Base-by-base conservation (phyloP, 129 eudicot species). In the Deinandra increscens region DNA sequence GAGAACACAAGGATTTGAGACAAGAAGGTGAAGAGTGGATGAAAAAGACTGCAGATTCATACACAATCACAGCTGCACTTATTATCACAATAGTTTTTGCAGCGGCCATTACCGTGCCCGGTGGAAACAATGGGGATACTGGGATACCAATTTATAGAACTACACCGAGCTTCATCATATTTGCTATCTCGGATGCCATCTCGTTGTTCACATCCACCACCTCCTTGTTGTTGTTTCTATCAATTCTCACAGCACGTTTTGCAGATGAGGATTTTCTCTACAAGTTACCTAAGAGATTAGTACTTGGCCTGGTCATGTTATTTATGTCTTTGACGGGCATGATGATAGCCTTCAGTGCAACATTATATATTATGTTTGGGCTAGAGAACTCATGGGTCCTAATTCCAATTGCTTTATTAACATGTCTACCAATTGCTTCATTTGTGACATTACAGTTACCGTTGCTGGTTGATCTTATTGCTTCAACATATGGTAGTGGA, bases 21-120 rank as follows among this genome's bases (percentile, higher is more conserved):
- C 29, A 45, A 44, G 62, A 72, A 34, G 82, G 82, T 1, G 78
- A 79, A 49, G 46, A 79, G 6, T 79, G 82, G 82, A 65, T 79
- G 78, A 79, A 66, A 33, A 54, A 46, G 14, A 79, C 82, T 23
- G 69, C 82, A 2, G 55, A 45, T 34, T 65, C 82, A 15, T 79
- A 66, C 45, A 36, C 75, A 41, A 59, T 79, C 15, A 72, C 75
- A 14, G 82, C 82, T 9, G 75, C 78, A 23, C 73, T 79, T 9
- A 79, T 72, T n/a, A 66, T 60, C 20, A 71, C 78, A 2, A 70
- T 78, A 6, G 73, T 78, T 23, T 78, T 78, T 44, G 60, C 82
- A 42, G 66, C 78, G 3, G 73, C 76, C n/a, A 70, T 78, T 20
- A 10, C 78, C 66, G 9, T 42, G 3, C 46, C 46, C 1, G 46